Base-by-base conservation (phyloP, 345 rosid species). In the Rhodomyrtus tomentosa region DNA sequence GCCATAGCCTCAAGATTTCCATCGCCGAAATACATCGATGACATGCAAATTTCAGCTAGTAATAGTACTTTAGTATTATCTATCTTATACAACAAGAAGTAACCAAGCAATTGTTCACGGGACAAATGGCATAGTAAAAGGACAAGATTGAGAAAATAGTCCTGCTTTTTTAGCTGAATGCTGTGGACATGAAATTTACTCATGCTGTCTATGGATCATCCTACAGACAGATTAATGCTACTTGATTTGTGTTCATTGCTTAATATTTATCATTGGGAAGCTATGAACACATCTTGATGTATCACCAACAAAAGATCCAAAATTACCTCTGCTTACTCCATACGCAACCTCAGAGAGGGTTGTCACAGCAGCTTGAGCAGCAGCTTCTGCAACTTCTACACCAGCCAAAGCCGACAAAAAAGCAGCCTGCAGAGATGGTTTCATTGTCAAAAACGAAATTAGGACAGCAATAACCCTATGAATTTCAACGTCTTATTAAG, bases 401-500 rank as follows among this genome's bases (percentile, higher is more conserved):
- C 98, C 99, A 32, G 96, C 94, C 92, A 97, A 89, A 82, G 98
- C 96, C 38, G 98, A 95, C 74, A 95, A 91, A 88, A 97, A 97
- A 54, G 98, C 96, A 89, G 92, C 98, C 99, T 97, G 91, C 73
- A 81, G 89, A 82, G 80, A 81, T 29, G 55, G 13, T 51, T 15
- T 81, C 59, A 29, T 10, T 3, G 48, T 52, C 59, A 81, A 81
- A 29, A 52, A 52, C 59, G 16, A 81, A 50, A 51, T n/a, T 29
- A 81, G 40, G 59, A 32, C 27, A 11, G 38, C 79, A 68, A 68
- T 36, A 11, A 68, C 79, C 45, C 76, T 40, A 32, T 7, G 48
- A 32, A 81, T 9, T 81, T 21, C 11, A 29, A 68, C 24, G 3
- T 36, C 79, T 68, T 40, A 18, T 18, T 18, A 68, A 68, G 79